Evolutionary conservation across 2,329 filamentous ascomycete species (phyloP).

Genomic region (Ascochyta koolunga): DNA sequence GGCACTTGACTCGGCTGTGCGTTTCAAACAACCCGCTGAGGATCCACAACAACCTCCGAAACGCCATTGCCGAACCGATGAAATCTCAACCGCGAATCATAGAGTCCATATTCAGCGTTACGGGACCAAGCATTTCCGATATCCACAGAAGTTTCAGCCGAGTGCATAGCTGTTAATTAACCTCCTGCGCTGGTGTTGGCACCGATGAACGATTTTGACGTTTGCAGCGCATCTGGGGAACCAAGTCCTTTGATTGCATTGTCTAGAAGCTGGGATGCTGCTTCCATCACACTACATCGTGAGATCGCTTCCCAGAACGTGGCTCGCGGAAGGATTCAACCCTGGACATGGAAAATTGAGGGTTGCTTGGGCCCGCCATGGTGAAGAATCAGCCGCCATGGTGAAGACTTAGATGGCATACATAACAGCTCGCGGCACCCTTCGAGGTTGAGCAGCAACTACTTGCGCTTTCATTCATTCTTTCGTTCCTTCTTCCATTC

Average conservation of each 20-base stretch:
- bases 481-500: constrained; percentile 17
- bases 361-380: constrained; percentile 22
- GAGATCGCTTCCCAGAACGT: constrained; percentile 15
- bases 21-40: constrained; percentile 31
- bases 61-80: constrained; percentile 21
- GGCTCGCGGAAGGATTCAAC: constrained; percentile 13
- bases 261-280: constrained; percentile 16
- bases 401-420: too few species aligned
- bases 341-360: constrained; percentile 28
- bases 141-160: constrained; percentile 17
- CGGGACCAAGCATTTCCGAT: constrained; percentile 15
- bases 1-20: constrained; percentile 19
- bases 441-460: constrained; percentile 8
- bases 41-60: constrained; percentile 17
- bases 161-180: constrained; percentile 31
- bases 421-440: constrained; percentile 17
- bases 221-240: constrained; percentile 16
- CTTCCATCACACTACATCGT: constrained; percentile 15
- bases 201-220: constrained; percentile 23
- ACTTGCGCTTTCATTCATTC: constrained; percentile 16
- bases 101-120: neutral
- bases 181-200: constrained; percentile 27
- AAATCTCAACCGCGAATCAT: constrained; percentile 19
- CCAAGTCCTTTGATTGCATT: constrained; percentile 21
- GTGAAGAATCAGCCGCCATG: neutral